These are phyloP conservation scores for Lavandula angustifolia DNA, from an alignment of 257 asterid species.

Conservation along the genomic window DNA sequence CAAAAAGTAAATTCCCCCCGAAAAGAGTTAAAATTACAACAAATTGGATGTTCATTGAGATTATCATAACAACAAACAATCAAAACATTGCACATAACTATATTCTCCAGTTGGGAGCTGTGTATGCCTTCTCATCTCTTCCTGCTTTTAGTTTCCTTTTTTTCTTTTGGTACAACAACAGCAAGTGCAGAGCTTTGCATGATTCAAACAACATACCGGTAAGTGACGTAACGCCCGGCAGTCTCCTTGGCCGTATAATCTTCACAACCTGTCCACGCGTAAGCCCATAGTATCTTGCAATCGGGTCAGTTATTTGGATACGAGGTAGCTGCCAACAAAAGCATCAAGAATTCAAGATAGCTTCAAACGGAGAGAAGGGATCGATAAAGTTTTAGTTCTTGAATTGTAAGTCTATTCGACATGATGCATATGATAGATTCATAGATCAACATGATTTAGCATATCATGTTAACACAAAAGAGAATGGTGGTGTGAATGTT, in stretches of 20 bases:
- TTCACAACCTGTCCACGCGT: conserved; percentile 77
- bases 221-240: conserved; percentile 82
- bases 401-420: conserved; percentile 1
- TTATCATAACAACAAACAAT: neutral
- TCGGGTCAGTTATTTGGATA: conserved; percentile 71
- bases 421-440: neutral
- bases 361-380: no score
- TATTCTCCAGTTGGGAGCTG: neutral
- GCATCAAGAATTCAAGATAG: conserved; percentile 1
- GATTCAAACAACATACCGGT: conserved; percentile 69
- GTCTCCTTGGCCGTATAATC: conserved; percentile 88
- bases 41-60: conserved; percentile 6
- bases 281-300: conserved; percentile 77
- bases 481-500: neutral
- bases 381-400: neutral
- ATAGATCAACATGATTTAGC: neutral
- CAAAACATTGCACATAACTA: neutral
- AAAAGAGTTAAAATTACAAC: neutral
- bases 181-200: neutral
- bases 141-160: neutral
- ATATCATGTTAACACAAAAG: neutral
- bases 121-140: conserved; percentile 16
- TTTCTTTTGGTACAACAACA: neutral
- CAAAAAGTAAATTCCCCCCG: neutral
- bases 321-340: conserved; percentile 68